Evolutionary conservation across 2,329 filamentous ascomycete species (phyloP).

Genomic region (Dactylellina haptotyla): DNA sequence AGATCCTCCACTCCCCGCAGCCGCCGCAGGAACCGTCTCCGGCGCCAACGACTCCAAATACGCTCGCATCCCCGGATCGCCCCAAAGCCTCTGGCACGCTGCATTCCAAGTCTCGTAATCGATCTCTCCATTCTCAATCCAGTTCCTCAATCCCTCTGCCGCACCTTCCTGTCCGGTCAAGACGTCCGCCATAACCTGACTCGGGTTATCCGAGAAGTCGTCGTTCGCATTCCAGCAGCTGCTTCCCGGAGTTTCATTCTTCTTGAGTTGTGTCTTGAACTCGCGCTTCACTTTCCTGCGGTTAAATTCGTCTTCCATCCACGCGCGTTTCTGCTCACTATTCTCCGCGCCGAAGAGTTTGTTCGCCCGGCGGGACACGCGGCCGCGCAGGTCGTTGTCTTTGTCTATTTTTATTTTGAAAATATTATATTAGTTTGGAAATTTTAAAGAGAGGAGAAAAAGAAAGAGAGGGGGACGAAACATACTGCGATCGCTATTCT

Average conservation of each 20-base stretch:
- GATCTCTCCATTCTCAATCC: conserved; percentile 42
- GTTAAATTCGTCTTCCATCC: conserved; percentile 59
- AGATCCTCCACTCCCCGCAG: too few species aligned
- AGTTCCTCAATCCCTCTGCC: conserved; percentile 39
- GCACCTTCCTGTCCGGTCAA: conserved; percentile 40
- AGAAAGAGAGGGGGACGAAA: neutral
- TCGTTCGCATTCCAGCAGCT: conserved; percentile 44
- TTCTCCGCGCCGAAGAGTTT: conserved; percentile 56
- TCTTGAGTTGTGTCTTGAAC: conserved; percentile 57
- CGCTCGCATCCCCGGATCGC: conserved; percentile 32
- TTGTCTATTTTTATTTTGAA: conserved; percentile 55
- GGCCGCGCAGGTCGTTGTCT: conserved; percentile 59
- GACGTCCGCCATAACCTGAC: conserved; percentile 36
- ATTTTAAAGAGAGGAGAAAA: neutral
- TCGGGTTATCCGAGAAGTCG: conserved; percentile 40
- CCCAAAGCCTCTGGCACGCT: conserved; percentile 47
- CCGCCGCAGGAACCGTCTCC: neutral
- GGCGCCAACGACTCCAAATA: conserved; percentile 39
- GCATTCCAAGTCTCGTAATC: conserved; percentile 44
- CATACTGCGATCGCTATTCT: conserved; percentile 59
- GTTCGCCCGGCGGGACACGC: conserved; percentile 59
- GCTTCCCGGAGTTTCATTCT: conserved; percentile 48
- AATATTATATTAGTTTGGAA: neutral
- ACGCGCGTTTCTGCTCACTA: conserved; percentile 55
- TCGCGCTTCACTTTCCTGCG: conserved; percentile 58